phyloP scores from a whole-genome alignment of 2,329 filamentous ascomycete species.

The Stagonosporopsis cucurbitacearum region DNA sequence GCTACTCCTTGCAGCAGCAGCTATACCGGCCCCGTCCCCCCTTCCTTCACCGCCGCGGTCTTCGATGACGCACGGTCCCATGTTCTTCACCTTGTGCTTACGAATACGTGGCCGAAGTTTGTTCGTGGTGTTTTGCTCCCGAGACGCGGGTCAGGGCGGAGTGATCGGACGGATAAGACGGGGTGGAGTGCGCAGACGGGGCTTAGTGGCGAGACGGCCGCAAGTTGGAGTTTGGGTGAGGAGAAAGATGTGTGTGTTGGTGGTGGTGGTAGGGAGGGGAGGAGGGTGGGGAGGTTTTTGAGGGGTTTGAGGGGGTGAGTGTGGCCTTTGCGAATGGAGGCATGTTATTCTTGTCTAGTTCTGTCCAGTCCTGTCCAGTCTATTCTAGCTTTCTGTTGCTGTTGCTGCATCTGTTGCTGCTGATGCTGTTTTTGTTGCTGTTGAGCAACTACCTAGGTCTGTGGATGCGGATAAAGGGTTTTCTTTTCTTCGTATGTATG shows the following conservation, averaged over 20 bases:
- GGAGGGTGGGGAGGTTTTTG: constrained; percentile 5
- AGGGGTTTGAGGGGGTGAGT: neutral
- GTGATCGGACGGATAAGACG: constrained; percentile 6
- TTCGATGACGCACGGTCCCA: constrained; percentile 19
- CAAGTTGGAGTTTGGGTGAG: constrained; percentile 4
- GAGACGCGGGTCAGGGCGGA: constrained; percentile 5
- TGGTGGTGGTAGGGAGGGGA: too few relatives aligned
- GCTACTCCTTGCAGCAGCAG: too few relatives aligned
- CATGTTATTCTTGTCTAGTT: too few relatives aligned
- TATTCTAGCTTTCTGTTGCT: too few relatives aligned
- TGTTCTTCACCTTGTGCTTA: constrained; percentile 21
- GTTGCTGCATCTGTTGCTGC: too few relatives aligned
- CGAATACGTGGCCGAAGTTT: constrained; percentile 29
- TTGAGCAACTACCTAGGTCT: too few relatives aligned
- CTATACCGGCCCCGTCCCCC: constrained; percentile 2
- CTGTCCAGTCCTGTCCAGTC: too few relatives aligned
- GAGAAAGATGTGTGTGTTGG: too few relatives aligned
- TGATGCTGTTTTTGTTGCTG: too few relatives aligned
- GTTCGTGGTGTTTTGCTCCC: constrained; percentile 20
- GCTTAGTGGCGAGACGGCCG: constrained; percentile 5
- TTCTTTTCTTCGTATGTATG: too few relatives aligned
- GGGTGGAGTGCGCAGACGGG: neutral
- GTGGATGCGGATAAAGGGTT: too few relatives aligned
- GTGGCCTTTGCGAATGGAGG: too few relatives aligned
- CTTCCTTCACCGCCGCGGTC: constrained; percentile 4